These are phyloP conservation scores for Globisporangium viniferum DNA, from an alignment of 352 stramenopile species.

Conservation along the genomic window DNA sequence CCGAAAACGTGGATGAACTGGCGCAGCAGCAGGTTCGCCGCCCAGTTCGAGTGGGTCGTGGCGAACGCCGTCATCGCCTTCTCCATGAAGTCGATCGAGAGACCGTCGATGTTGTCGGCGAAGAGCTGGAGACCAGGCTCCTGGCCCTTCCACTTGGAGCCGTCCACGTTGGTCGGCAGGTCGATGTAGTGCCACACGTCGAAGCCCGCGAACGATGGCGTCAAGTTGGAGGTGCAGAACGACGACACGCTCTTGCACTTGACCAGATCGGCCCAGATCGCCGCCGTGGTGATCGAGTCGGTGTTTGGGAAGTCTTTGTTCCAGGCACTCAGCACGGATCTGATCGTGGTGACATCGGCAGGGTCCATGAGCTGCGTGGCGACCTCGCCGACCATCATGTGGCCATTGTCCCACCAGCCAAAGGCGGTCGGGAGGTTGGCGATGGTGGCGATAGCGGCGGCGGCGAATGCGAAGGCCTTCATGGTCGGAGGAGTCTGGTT, in stretches of 20 bases:
- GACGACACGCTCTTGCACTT: conserved; percentile 45
- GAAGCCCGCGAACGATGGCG: conserved; percentile 46
- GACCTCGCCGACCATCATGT: conserved; percentile 59
- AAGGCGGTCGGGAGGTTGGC: conserved; percentile 19
- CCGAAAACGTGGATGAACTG: conserved; percentile 75
- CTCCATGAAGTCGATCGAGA: conserved; percentile 40
- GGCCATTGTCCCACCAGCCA: conserved; percentile 66
- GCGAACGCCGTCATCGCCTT: conserved; percentile 42
- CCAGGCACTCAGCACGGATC: conserved; percentile 41
- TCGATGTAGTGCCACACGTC: conserved; percentile 73
- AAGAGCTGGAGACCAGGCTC: conserved; percentile 48
- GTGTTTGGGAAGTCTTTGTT: conserved; percentile 61
- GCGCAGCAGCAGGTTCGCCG: conserved; percentile 49
- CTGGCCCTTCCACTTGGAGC: conserved; percentile 34
- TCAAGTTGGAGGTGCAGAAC: conserved; percentile 29
- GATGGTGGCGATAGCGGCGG: conserved; percentile 10
- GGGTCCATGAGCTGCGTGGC: conserved; percentile 45
- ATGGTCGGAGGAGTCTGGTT: conserved; percentile 18
- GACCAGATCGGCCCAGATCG: conserved; percentile 51
- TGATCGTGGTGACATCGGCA: conserved; percentile 44
- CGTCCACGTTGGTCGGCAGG: conserved; percentile 52
- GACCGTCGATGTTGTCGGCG: conserved; percentile 45
- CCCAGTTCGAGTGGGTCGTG: conserved; percentile 60
- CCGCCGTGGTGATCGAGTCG: conserved; percentile 32
- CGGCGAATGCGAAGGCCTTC: conserved; percentile 29